Conservation (phyloP, 768 basidiomycete species). For the Boletellus emodensis region DNA sequence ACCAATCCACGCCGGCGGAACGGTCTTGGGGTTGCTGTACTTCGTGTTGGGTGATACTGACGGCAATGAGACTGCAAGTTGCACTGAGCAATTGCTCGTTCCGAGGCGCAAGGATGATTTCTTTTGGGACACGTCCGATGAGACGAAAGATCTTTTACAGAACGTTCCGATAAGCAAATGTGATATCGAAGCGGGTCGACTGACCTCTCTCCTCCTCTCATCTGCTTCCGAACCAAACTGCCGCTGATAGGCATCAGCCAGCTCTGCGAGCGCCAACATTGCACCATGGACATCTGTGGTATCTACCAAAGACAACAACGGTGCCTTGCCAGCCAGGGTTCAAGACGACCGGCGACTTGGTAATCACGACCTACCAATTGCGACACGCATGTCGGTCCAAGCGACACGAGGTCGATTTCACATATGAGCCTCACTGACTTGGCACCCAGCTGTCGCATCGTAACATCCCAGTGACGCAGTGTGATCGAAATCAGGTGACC, state of each 20-base stretch:
- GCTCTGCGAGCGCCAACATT: conserved; percentile 67
- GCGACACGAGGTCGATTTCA: conserved; percentile 47
- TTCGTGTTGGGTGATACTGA: conserved; percentile 57
- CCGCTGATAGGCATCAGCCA: conserved; percentile 56
- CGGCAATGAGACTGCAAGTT: conserved; percentile 66
- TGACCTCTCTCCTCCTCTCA: conserved; percentile 45
- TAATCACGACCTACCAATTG: conserved; percentile 50
- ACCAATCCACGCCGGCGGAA: conserved; percentile 59
- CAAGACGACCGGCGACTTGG: conserved; percentile 8
- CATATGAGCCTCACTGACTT: conserved; percentile 71
- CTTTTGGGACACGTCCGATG: conserved; percentile 53
- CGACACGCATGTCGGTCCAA: conserved; percentile 47
- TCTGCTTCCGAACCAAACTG: conserved; percentile 30
- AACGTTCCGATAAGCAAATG: conserved; percentile 1
- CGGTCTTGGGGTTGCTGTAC: conserved; percentile 35
- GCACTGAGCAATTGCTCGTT: conserved; percentile 71
- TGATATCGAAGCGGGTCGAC: not conserved
- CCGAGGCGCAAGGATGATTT: conserved; percentile 57
- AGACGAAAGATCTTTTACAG: conserved; percentile 58
- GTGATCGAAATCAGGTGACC: conserved; percentile 72
- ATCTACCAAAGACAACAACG: conserved; percentile 62
- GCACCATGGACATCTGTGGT: conserved; percentile 74
- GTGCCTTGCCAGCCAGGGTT: conserved; percentile 37
- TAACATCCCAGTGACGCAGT: conserved; percentile 83
- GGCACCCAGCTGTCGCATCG: conserved; percentile 75